Percentiles rank a stretch among this genome's conserved stretches.
These are phyloP conservation scores for Aspergillus unguis DNA, from an alignment of 2,329 filamentous ascomycete species.

Conservation along the genomic window DNA sequence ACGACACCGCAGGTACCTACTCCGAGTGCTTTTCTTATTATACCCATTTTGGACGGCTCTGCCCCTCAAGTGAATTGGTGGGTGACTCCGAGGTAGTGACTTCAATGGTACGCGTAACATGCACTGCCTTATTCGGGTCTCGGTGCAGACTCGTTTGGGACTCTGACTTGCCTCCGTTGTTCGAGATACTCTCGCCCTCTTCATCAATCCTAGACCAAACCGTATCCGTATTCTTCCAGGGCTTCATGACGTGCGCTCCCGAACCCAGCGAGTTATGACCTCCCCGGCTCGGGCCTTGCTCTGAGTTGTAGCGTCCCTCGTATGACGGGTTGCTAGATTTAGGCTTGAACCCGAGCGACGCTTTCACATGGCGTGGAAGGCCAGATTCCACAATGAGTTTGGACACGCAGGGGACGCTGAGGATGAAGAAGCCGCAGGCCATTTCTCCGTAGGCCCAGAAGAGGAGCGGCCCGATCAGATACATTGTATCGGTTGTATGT, in stretches of 20 bases:
- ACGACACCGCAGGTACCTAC: too few species aligned
- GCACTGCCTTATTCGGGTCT: background rate
- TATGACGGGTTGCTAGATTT: background rate
- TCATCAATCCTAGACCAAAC: background rate
- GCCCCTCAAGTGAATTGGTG: too few species aligned
- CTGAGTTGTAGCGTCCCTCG: background rate
- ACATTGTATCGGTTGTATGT: conserved; percentile 27
- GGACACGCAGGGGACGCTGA: conserved; percentile 39
- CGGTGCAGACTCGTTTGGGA: background rate
- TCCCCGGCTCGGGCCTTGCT: background rate
- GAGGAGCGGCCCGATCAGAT: conserved; percentile 37
- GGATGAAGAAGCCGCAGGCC: conserved; percentile 47
- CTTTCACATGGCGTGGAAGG: background rate
- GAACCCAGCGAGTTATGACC: background rate
- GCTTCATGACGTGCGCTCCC: background rate
- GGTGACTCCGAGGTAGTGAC: background rate
- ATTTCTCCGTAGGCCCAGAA: conserved; percentile 48
- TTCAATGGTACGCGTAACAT: background rate
- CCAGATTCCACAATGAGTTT: conserved; percentile 34
- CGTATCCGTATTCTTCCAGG: background rate
- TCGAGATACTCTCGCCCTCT: background rate
- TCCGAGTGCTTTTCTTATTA: too few species aligned
- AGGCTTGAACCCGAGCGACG: background rate
- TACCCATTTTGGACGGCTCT: too few species aligned
- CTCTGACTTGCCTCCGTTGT: background rate